These are phyloP conservation scores for Fistulinella staudtii DNA, from an alignment of 1,284 basidiomycete species.

Conservation along the genomic window DNA sequence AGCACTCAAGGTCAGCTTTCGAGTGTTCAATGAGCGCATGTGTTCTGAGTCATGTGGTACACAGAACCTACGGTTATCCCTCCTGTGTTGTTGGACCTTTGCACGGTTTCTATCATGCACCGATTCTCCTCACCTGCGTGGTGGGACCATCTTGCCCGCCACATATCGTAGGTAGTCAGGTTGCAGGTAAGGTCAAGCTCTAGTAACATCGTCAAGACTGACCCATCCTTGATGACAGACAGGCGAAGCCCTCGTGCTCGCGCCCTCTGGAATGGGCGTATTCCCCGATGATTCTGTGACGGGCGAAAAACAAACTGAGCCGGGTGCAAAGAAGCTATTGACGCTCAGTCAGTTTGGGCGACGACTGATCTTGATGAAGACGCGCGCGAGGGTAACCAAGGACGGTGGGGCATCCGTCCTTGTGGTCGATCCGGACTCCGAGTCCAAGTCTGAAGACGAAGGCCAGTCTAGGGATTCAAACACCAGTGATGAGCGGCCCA, in stretches of 20 bases:
- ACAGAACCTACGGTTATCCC: slow-evolving; percentile 73
- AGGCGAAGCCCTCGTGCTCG: slow-evolving; percentile 61
- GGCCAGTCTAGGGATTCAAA: too few relatives aligned
- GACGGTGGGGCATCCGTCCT: slow-evolving; percentile 65
- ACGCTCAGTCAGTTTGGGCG: slow-evolving; percentile 46
- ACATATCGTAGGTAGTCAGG: too few relatives aligned
- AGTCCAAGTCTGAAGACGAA: too few relatives aligned
- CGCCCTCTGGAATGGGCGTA: slow-evolving; percentile 53
- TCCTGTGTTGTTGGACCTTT: slow-evolving; percentile 63
- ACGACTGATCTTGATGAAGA: slow-evolving; percentile 54
- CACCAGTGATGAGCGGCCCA: too few relatives aligned
- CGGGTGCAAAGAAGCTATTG: slow-evolving; percentile 17
- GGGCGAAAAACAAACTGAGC: slow-evolving; percentile 10
- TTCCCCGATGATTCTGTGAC: slow-evolving; percentile 29
- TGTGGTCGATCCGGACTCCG: slow-evolving; percentile 35
- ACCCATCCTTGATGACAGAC: slow-evolving; percentile 43
- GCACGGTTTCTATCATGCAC: slow-evolving; percentile 60
- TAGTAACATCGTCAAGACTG: slow-evolving; percentile 50
- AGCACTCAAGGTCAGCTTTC: too few relatives aligned
- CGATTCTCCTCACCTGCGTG: slow-evolving; percentile 71
- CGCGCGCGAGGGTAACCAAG: slow-evolving; percentile 52
- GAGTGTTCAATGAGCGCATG: too few relatives aligned
- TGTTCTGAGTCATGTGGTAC: too few relatives aligned
- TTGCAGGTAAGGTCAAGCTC: too few relatives aligned
- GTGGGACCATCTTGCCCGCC: slow-evolving; percentile 65